phyloP scores from a whole-genome alignment of 2,329 filamentous ascomycete species.

The Teratosphaeriaceae sp. region DNA sequence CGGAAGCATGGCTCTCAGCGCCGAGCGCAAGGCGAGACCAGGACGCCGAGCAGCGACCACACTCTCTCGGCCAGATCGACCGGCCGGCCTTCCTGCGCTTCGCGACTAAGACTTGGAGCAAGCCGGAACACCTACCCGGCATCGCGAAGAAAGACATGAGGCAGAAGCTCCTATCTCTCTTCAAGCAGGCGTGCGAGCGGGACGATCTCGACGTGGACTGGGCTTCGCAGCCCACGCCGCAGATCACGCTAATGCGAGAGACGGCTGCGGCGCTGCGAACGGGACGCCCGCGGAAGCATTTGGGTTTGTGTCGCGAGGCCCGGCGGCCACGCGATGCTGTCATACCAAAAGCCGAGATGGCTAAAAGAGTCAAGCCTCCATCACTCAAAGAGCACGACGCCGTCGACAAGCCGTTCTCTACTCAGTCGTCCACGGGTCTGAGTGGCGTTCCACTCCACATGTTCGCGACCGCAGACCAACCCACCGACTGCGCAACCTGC shows the following conservation, averaged over 20 bases:
- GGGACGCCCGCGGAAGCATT: neutral
- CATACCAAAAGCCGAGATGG: neutral
- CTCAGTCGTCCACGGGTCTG: too few relatives aligned
- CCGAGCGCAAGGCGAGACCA: neutral
- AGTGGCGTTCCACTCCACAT: neutral
- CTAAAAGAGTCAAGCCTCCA: neutral
- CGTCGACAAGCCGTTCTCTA: too few relatives aligned
- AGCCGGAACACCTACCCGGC: neutral
- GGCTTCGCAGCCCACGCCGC: conserved; percentile 4
- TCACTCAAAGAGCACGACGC: too few relatives aligned
- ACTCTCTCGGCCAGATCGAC: neutral
- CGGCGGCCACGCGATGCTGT: neutral
- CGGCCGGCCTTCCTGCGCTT: conserved; percentile 4
- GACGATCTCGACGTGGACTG: conserved; percentile 2
- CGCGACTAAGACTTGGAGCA: neutral
- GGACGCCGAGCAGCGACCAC: neutral
- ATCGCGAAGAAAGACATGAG: conserved; percentile 2
- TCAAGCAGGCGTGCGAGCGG: conserved; percentile 3
- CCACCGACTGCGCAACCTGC: neutral
- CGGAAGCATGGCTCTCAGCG: neutral
- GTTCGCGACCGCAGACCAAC: neutral
- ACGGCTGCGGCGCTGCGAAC: neutral
- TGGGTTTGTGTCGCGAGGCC: neutral
- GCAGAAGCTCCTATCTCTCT: conserved; percentile 4
- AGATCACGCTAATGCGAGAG: conserved; percentile 2